These are phyloP conservation scores for Gnetum montanum DNA, from an alignment of 75 land plant species.

Conservation along the genomic window DNA sequence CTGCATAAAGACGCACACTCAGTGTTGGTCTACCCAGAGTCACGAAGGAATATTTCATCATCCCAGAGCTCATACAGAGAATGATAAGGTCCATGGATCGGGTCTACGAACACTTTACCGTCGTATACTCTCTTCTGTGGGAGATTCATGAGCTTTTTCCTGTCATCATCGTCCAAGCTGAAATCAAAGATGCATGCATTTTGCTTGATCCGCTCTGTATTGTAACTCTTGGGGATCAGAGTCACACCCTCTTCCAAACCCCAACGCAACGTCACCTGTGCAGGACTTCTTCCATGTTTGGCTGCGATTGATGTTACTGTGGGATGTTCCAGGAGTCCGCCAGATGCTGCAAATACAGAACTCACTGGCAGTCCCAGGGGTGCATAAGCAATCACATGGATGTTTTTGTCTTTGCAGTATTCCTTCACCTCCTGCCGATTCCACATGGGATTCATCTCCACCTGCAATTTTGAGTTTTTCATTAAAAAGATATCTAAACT, in stretches of 20 bases:
- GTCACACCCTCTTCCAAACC: slow-evolving; percentile 32
- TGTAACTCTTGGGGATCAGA: slow-evolving; percentile 40
- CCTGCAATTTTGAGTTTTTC: no score
- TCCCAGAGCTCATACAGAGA: slow-evolving; percentile 51
- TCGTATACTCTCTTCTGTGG: slow-evolving; percentile 12
- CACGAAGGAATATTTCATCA: slow-evolving; percentile 26
- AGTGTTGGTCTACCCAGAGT: no score
- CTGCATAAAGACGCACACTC: no score
- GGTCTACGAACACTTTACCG: slow-evolving; percentile 6
- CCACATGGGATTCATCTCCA: slow-evolving; percentile 41
- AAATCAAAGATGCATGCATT: slow-evolving; percentile 31
- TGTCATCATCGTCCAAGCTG: slow-evolving; percentile 28
- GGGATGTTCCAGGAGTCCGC: slow-evolving; percentile 28
- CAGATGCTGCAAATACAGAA: slow-evolving; percentile 11
- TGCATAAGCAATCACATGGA: slow-evolving; percentile 41
- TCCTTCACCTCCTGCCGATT: slow-evolving; percentile 37
- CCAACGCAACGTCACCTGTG: slow-evolving; percentile 53
- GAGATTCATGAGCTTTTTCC: slow-evolving; percentile 13
- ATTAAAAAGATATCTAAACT: no score
- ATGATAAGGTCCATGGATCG: slow-evolving; percentile 27
- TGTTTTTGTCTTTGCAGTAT: slow-evolving; percentile 31
- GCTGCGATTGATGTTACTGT: slow-evolving; percentile 23
- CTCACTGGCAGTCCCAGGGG: slow-evolving; percentile 38
- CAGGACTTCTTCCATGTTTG: slow-evolving; percentile 24
- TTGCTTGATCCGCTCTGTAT: slow-evolving; percentile 26